Conservation (phyloP, 2,329 filamentous ascomycete species). For the Scedosporium apiospermum region DNA sequence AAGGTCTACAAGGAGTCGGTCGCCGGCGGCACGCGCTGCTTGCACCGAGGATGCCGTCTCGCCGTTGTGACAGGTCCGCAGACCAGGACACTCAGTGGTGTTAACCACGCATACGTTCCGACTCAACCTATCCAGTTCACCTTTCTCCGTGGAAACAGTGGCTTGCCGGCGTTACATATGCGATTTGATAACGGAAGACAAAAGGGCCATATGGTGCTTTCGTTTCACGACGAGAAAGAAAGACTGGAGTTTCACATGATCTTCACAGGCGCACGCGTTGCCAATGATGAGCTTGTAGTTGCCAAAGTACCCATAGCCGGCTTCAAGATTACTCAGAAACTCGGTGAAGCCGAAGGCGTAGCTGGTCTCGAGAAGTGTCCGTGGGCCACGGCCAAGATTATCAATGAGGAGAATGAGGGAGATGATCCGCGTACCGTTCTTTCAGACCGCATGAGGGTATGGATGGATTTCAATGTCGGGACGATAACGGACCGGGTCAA, state of each 20-base stretch:
- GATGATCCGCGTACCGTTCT: conserved; percentile 59
- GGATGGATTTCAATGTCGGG: conserved; percentile 67
- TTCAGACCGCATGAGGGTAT: conserved; percentile 65
- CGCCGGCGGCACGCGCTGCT: conserved; percentile 60
- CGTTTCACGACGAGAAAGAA: conserved; percentile 66
- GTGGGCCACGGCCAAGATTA: conserved; percentile 61
- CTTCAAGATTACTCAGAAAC: conserved; percentile 50
- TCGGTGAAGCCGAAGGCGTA: conserved; percentile 39
- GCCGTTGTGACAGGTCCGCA: conserved; percentile 68
- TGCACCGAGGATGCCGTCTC: conserved; percentile 73
- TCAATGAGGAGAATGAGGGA: conserved; percentile 60
- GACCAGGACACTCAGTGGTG: conserved; percentile 67
- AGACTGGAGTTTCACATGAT: conserved; percentile 62
- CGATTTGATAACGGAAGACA: conserved; percentile 57
- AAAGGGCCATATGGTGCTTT: conserved; percentile 64
- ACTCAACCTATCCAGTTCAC: conserved; percentile 66
- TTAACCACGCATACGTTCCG: conserved; percentile 60
- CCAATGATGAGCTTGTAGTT: conserved; percentile 59
- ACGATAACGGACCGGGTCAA: conserved; percentile 79
- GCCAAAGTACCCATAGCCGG: conserved; percentile 58
- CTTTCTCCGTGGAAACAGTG: conserved; percentile 63
- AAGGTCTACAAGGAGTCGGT: conserved; percentile 57
- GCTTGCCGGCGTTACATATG: conserved; percentile 59
- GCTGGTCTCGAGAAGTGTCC: conserved; percentile 39
- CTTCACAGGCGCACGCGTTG: conserved; percentile 62